Conservation (phyloP, 1,284 basidiomycete genomes). For the Ganoderma leucocontextum region DNA sequence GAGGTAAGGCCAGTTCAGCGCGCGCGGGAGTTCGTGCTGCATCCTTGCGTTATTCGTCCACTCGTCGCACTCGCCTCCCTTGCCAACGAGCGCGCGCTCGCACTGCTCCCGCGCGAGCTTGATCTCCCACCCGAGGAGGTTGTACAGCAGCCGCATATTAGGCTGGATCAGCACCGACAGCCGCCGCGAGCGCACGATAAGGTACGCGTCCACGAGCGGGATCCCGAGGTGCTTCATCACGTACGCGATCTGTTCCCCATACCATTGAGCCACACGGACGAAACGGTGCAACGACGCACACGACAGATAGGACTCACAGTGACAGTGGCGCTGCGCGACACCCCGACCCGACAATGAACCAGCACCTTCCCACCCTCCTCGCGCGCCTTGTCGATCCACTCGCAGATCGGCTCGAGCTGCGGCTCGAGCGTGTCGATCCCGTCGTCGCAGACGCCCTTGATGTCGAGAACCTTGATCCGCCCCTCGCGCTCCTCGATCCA, state of each 20-base stretch:
- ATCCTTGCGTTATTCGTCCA: conserved; percentile 42
- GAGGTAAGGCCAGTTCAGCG: conserved; percentile 81
- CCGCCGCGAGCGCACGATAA: conserved; percentile 86
- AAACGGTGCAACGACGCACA: conserved; percentile 4
- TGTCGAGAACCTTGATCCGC: conserved; percentile 87
- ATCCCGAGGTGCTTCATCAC: conserved; percentile 94
- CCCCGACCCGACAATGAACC: conserved; percentile 97
- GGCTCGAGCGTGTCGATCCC: conserved; percentile 95
- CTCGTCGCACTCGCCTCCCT: conserved; percentile 44
- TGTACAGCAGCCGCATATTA: conserved; percentile 92
- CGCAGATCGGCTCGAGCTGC: conserved; percentile 86
- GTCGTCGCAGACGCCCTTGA: conserved; percentile 92
- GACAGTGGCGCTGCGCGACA: conserved; percentile 92
- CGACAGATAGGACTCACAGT: conserved; percentile 60
- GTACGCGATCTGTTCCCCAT: conserved; percentile 80
- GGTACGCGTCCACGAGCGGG: conserved; percentile 91
- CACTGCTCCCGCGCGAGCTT: conserved; percentile 79
- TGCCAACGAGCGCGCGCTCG: conserved; percentile 34
- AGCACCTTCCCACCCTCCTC: conserved; percentile 87
- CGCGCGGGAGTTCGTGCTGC: conserved; percentile 63
- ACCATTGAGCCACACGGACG: conserved; percentile 1
- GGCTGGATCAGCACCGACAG: conserved; percentile 92
- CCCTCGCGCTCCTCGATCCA: conserved; percentile 90
- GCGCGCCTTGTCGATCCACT: conserved; percentile 92
- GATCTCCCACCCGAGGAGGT: conserved; percentile 93